A percentile compares a stretch with the other conserved stretches of the same genome.
phyloP scores from a whole-genome alignment of 441 rosid species.

The Dalechampia spathulata region DNA sequence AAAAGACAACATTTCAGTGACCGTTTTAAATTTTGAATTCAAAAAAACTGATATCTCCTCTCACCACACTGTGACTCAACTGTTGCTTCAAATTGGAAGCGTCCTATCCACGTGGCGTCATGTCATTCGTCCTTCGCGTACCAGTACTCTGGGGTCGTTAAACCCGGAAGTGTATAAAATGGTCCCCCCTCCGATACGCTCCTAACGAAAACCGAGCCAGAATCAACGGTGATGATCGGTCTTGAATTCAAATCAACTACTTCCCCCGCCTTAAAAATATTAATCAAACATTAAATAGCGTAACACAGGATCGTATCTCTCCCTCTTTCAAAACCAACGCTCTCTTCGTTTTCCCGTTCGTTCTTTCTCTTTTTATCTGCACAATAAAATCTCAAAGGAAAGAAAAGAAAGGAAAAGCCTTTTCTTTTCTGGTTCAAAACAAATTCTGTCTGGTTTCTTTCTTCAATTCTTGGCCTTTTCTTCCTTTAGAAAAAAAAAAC shows the following conservation, averaged over 20 bases:
- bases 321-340: neutral
- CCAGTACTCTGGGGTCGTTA: neutral
- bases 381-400: too few species aligned
- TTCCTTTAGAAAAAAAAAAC: too few species aligned
- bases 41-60: conserved; percentile 15
- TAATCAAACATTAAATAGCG: conserved; percentile 17
- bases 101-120: conserved; percentile 19
- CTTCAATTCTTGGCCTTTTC: neutral
- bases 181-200: conserved; percentile 36
- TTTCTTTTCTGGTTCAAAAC: neutral
- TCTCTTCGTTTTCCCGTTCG: too few species aligned
- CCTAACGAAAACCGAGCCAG: conserved; percentile 32
- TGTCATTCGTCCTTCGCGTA: conserved; percentile 12
- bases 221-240: conserved; percentile 39
- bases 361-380: too few species aligned
- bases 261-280: conserved; percentile 29
- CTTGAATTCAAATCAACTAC: conserved; percentile 32
- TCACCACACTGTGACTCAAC: conserved; percentile 26
- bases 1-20: too few species aligned
- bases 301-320: conserved; percentile 13
- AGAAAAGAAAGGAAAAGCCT: conserved; percentile 2
- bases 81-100: neutral
- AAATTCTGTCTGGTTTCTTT: neutral
- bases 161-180: neutral
- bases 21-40: conserved; percentile 85